phyloP scores from a whole-genome alignment of 2,329 filamentous ascomycete genomes.

The Fusarium penzigii region DNA sequence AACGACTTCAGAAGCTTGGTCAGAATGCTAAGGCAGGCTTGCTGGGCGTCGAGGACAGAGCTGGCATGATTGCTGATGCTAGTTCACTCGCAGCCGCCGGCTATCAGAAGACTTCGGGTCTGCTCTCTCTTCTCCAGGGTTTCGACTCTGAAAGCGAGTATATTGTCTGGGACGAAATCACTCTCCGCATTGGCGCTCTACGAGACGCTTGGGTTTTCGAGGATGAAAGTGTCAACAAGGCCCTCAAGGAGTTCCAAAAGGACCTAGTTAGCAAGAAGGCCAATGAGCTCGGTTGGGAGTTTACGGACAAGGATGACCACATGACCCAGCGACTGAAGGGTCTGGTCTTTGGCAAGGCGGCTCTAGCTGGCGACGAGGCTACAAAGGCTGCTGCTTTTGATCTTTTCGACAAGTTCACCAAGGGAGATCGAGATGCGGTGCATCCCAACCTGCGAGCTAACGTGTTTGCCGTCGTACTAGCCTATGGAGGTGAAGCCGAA shows the following conservation, averaged over 20 bases:
- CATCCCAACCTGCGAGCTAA: conserved; percentile 89
- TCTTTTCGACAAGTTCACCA: conserved; percentile 85
- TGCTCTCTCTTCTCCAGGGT: conserved; percentile 81
- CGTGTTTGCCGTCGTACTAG: conserved; percentile 82
- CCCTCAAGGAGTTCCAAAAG: conserved; percentile 80
- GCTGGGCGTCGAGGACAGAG: conserved; percentile 84
- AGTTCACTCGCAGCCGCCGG: conserved; percentile 86
- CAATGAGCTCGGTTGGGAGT: conserved; percentile 85
- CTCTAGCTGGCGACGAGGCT: conserved; percentile 74
- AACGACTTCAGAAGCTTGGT: conserved; percentile 84
- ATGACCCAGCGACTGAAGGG: conserved; percentile 94
- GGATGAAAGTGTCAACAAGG: conserved; percentile 69
- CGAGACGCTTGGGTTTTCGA: conserved; percentile 82
- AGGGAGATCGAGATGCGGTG: conserved; percentile 77
- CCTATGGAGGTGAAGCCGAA: conserved; percentile 72
- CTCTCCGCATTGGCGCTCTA: conserved; percentile 74
- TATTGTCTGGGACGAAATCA: conserved; percentile 93
- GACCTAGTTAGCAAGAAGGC: conserved; percentile 77
- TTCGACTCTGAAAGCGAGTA: conserved; percentile 84
- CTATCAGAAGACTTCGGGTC: conserved; percentile 89
- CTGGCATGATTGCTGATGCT: conserved; percentile 93
- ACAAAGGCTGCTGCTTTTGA: conserved; percentile 81
- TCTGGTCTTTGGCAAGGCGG: conserved; percentile 83
- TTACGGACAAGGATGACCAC: conserved; percentile 82
- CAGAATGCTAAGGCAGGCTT: conserved; percentile 72